phyloP scores from a whole-genome alignment of 2,329 filamentous ascomycete species.

The Elsinoe perseae region DNA sequence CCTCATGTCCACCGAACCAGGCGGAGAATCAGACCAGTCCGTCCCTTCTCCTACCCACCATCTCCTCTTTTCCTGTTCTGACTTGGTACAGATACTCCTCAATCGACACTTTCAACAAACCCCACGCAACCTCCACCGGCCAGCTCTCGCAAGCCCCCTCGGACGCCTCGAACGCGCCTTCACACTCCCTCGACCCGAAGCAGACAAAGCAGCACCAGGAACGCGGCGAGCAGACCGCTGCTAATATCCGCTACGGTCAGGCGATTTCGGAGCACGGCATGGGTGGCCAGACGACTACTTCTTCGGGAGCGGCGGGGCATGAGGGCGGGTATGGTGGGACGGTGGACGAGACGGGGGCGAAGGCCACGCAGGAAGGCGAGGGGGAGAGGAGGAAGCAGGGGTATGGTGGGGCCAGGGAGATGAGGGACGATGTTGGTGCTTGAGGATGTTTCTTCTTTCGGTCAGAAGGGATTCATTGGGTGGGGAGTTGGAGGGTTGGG shows the following conservation, averaged over 20 bases:
- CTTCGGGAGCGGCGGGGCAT: constrained; percentile 30
- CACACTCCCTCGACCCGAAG: constrained; percentile 22
- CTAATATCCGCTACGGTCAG: constrained; percentile 50
- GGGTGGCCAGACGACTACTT: constrained; percentile 45
- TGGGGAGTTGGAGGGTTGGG: background rate
- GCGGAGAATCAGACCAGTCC: constrained; percentile 45
- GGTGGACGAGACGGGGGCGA: constrained; percentile 31
- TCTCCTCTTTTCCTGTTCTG: background rate
- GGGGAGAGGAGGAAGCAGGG: constrained; percentile 44
- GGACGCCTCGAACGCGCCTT: background rate
- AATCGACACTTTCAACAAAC: constrained; percentile 42
- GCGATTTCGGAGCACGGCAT: constrained; percentile 49
- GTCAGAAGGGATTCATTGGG: background rate
- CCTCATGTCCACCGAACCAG: constrained; percentile 52
- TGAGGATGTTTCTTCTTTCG: constrained; percentile 23
- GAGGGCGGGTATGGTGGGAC: constrained; percentile 31
- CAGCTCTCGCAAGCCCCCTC: constrained; percentile 39
- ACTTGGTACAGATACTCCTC: constrained; percentile 48
- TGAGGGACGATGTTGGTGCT: constrained; percentile 44
- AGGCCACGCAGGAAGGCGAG: no score
- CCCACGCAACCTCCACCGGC: constrained; percentile 48
- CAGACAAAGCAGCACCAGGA: constrained; percentile 30
- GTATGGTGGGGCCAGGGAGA: constrained; percentile 44
- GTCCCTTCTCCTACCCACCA: background rate
- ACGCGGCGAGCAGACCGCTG: constrained; percentile 40